These are phyloP conservation scores for Ustilago sp. DNA, from an alignment of 1,284 basidiomycete species.

Conservation along the genomic window DNA sequence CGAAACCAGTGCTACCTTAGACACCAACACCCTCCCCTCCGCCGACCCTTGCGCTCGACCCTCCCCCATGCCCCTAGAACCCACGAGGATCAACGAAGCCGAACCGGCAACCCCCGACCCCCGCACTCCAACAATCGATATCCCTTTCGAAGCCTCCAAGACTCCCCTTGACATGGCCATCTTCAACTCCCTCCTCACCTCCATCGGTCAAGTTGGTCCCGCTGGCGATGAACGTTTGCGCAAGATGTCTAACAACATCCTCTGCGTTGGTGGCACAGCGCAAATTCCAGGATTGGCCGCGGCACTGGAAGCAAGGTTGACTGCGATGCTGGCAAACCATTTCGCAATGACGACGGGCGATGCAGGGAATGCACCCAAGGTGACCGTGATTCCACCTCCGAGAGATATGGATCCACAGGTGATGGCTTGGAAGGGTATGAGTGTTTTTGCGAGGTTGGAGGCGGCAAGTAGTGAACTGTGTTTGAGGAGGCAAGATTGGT, in stretches of 20 bases:
- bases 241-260: slow-evolving; percentile 86
- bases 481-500: slow-evolving; percentile 89
- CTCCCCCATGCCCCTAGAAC: slow-evolving; percentile 24
- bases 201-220: slow-evolving; percentile 46
- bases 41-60: slow-evolving; percentile 41
- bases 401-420: slow-evolving; percentile 91
- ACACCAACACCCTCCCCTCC: slow-evolving; percentile 25
- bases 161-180: slow-evolving; percentile 93
- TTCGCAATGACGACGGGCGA: slow-evolving; percentile 31
- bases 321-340: slow-evolving; percentile 36
- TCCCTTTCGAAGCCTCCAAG: slow-evolving; percentile 86
- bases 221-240: slow-evolving; percentile 85
- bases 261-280: slow-evolving; percentile 85
- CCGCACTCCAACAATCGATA: slow-evolving; percentile 74
- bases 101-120: slow-evolving; percentile 9
- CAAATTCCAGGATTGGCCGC: slow-evolving; percentile 70
- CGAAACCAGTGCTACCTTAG: slow-evolving; percentile 8
- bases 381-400: slow-evolving; percentile 89
- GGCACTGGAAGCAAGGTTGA: slow-evolving; percentile 64
- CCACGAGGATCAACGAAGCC: background rate
- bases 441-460: slow-evolving; percentile 93
- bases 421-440: slow-evolving; percentile 93
- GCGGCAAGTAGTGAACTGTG: slow-evolving; percentile 83
- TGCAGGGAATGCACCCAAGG: slow-evolving; percentile 67
- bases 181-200: slow-evolving; percentile 78